Evolutionary conservation across 2,329 filamentous ascomycete genomes (phyloP), one percentile per base, ranked within the genome.

Genomic region (Pseudopithomyces maydicus): DNA sequence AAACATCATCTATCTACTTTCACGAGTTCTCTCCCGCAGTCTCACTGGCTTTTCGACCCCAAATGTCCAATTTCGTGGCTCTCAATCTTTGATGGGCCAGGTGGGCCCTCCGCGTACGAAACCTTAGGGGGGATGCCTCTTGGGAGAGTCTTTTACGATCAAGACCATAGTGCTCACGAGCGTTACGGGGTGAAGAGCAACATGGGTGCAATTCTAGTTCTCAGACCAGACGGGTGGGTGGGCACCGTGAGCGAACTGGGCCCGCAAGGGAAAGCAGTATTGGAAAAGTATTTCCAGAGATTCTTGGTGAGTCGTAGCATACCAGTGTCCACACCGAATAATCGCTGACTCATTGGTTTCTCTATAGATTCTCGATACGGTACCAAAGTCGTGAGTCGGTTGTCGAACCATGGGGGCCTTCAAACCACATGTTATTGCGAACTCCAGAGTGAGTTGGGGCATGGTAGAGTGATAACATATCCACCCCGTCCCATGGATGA

Each of bases 81-180:
- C 19, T 71, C 70, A 2, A 60, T 74, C 14, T 60, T 74, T 12
- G 58, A 65, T 20, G 64, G 64, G 14, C 55, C 56, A n/a, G 63
- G 64, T 19, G 65, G 65, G 3, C 58, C 71, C 4, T 72, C 68
- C 3, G 65, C 69, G 2, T 74, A 68, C 49, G 71, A 75, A 45
- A 64, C 59, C 7, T 44, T 75, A 3, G 67, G 67, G 2, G 63
- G 63, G 20, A 66, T 70, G 54, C 67, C 72, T 0, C 69, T 76
- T 54, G 76, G 76, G 1, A 66, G 67, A n/a, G 70, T 73, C 2
- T 77, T 72, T 19, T 78, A 74, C 55, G 75, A 77, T 53, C 52
- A 53, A 4, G 62, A 72, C 23, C 52, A 68, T 29, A 62, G 42
- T 36, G 74, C 73, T n/a, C 74, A 74, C 58, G 39, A 54, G 20